A percentile compares a stretch with the other conserved stretches of the same genome.
Evolutionary conservation across 2,329 filamentous ascomycete genomes (phyloP).

Genomic region (Cytospora piceae): DNA sequence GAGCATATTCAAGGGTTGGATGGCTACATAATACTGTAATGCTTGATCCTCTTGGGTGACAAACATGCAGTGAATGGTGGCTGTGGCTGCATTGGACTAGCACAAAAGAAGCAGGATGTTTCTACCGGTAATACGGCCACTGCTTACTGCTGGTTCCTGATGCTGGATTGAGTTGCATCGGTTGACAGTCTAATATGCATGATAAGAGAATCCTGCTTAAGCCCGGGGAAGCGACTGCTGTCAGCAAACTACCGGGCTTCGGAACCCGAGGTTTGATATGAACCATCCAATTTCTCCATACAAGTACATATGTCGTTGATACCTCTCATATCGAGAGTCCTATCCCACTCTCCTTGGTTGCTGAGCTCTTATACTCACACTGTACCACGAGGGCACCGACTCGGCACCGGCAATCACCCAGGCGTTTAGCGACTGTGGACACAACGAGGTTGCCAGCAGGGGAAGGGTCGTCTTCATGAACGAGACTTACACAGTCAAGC

Average conservation of each 20-base stretch:
- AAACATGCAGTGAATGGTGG: background rate
- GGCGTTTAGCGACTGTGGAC: conserved; percentile 38
- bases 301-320: background rate
- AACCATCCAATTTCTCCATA: background rate
- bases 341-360: background rate
- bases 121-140: background rate
- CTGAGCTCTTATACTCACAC: too few relatives aligned
- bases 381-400: conserved; percentile 19
- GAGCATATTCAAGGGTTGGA: background rate
- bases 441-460: conserved; percentile 28
- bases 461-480: conserved; percentile 37
- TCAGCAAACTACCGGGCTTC: background rate
- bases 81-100: background rate
- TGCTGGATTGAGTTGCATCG: background rate
- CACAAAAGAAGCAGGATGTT: background rate
- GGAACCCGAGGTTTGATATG: background rate
- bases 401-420: conserved; percentile 28
- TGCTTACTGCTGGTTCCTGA: background rate
- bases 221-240: background rate
- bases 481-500: conserved; percentile 33
- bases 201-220: background rate
- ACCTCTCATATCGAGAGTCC: background rate
- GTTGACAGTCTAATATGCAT: background rate
- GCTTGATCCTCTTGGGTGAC: background rate
- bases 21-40: background rate